These are phyloP conservation scores for Rhizophagus clarus DNA, from an alignment of 192 early-diverging fungal species.

Conservation along the genomic window DNA sequence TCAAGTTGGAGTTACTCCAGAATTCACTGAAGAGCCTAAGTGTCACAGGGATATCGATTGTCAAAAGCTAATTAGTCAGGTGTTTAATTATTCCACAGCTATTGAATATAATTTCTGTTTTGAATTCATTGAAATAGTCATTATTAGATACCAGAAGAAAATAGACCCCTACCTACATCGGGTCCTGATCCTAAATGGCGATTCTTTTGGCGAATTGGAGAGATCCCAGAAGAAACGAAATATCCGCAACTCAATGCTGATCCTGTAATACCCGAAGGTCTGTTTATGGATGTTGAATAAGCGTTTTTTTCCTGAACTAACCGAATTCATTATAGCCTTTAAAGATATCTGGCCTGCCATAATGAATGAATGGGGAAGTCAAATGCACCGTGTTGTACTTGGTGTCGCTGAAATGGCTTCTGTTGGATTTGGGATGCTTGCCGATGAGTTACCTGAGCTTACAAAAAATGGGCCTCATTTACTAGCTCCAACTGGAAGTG, in stretches of 20 bases:
- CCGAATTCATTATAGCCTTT: slow-evolving; percentile 48
- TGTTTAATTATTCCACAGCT: slow-evolving; percentile 7
- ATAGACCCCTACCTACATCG: slow-evolving; percentile 58
- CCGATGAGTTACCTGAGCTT: slow-evolving; percentile 57
- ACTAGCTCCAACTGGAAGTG: slow-evolving; percentile 69
- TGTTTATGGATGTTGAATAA: background rate
- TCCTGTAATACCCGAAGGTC: slow-evolving; percentile 63
- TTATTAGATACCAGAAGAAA: slow-evolving; percentile 50
- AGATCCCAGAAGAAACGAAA: slow-evolving; percentile 53
- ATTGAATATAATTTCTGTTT: background rate
- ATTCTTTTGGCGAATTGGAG: slow-evolving; percentile 71
- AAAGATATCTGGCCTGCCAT: slow-evolving; percentile 57
- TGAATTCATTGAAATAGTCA: background rate
- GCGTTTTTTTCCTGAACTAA: background rate
- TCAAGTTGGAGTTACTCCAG: slow-evolving; percentile 66
- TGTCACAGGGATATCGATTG: slow-evolving; percentile 65
- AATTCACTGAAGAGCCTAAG: slow-evolving; percentile 65
- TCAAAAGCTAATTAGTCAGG: slow-evolving; percentile 52
- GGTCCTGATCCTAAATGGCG: slow-evolving; percentile 74
- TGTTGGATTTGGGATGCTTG: slow-evolving; percentile 62
- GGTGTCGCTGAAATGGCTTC: slow-evolving; percentile 64
- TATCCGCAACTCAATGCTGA: slow-evolving; percentile 65
- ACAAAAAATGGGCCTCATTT: slow-evolving; percentile 67
- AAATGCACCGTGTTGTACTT: slow-evolving; percentile 56
- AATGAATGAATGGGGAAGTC: slow-evolving; percentile 69